These are phyloP conservation scores for Colletotrichum lentis DNA, from an alignment of 2,329 filamentous ascomycete genomes.

Conservation along the genomic window DNA sequence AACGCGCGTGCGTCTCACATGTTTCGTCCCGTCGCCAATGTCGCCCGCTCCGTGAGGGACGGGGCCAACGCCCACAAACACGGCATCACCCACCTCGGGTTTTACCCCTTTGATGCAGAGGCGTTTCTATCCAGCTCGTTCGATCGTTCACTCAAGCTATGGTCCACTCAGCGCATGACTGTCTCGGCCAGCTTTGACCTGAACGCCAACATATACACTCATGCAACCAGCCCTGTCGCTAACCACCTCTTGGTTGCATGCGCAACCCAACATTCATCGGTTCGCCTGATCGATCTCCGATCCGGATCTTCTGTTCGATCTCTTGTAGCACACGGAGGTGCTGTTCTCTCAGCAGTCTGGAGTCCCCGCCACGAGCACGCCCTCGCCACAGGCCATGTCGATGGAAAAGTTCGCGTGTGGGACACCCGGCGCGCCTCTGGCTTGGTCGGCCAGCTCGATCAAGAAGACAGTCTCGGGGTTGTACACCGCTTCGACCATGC, in stretches of 20 bases:
- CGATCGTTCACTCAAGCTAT: slow-evolving; percentile 79
- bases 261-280: slow-evolving; percentile 83
- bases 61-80: slow-evolving; percentile 63
- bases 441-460: slow-evolving; percentile 79
- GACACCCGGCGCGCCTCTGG: slow-evolving; percentile 83
- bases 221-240: slow-evolving; percentile 78
- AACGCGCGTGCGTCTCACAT: slow-evolving; percentile 56
- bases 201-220: slow-evolving; percentile 75
- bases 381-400: slow-evolving; percentile 83
- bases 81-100: slow-evolving; percentile 78
- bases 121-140: slow-evolving; percentile 81
- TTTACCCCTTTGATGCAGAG: slow-evolving; percentile 79
- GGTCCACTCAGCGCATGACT: slow-evolving; percentile 69
- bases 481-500: slow-evolving; percentile 52
- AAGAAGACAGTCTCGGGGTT: slow-evolving; percentile 81
- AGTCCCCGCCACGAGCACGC: slow-evolving; percentile 81
- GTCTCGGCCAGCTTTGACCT: slow-evolving; percentile 74
- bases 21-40: slow-evolving; percentile 63
- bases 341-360: slow-evolving; percentile 78
- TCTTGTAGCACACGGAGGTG: slow-evolving; percentile 72
- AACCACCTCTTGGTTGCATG: slow-evolving; percentile 83
- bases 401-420: slow-evolving; percentile 86
- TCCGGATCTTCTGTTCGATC: slow-evolving; percentile 80
- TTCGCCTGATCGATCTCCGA: slow-evolving; percentile 85
- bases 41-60: slow-evolving; percentile 53